phyloP scores from a whole-genome alignment of 164 flowering plant species.

The Macadamia tetraphylla region DNA sequence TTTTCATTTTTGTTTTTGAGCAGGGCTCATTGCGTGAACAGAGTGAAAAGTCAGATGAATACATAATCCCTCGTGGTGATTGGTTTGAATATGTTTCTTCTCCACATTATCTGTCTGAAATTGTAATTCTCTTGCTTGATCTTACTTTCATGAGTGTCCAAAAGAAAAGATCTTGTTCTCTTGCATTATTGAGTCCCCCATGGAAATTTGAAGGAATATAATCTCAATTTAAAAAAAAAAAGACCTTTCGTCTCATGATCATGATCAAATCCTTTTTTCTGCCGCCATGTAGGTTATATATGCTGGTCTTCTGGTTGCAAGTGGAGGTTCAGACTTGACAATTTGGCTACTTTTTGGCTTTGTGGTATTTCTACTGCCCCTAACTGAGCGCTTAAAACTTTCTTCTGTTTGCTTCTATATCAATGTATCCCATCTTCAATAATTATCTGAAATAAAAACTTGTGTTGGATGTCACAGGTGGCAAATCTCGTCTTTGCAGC shows the following conservation, averaged over 20 bases:
- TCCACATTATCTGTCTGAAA: slow-evolving; percentile 92
- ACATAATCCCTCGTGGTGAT: slow-evolving; percentile 77
- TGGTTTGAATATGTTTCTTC: slow-evolving; percentile 87
- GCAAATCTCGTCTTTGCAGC: slow-evolving; percentile 70
- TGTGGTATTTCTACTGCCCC: slow-evolving; percentile 46
- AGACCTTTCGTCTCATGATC: no score
- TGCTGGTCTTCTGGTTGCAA: slow-evolving; percentile 68
- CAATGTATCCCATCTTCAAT: not conserved
- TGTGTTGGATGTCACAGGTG: slow-evolving; percentile 39
- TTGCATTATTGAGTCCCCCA: no score
- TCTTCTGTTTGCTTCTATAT: not conserved
- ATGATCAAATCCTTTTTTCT: not conserved
- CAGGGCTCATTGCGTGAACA: slow-evolving; percentile 70
- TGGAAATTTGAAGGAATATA: no score
- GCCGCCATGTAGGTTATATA: slow-evolving; percentile 60
- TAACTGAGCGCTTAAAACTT: not conserved
- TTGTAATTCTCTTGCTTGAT: slow-evolving; percentile 34
- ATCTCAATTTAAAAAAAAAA: no score
- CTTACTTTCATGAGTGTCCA: slow-evolving; percentile 8
- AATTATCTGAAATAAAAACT: not conserved
- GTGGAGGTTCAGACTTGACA: slow-evolving; percentile 74
- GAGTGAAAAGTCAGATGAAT: slow-evolving; percentile 33
- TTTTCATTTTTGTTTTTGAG: slow-evolving; percentile 3
- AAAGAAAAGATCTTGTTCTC: slow-evolving; percentile 53
- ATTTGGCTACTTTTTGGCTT: slow-evolving; percentile 68